Evolutionary conservation across 805 yeast genomes (phyloP), one percentile per base, ranked within the genome.

Genomic region (Metschnikowia bowlesiae): DNA sequence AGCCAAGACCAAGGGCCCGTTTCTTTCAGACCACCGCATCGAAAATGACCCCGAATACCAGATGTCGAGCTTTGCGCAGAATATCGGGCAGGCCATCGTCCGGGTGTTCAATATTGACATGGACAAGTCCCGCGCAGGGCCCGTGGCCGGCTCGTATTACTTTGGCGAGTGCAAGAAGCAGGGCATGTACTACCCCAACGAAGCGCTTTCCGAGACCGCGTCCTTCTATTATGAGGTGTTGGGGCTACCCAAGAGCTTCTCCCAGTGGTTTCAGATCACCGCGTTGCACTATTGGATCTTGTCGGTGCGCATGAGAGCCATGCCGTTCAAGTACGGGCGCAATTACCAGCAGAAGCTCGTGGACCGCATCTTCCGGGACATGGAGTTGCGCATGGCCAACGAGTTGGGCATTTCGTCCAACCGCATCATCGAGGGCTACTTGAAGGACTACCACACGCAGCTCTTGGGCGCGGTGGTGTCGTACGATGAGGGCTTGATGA

Each of bases 191-290:
- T 85, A 79, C 56, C 87, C 85, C n/a, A 76, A 84, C 52, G 91
- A 85, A 62, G 84, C 81, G 36, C 71, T 87, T 38, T 79, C 87
- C 4, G 82, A 80, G 16, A 79, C 87, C 5, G 96, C 97, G 1
- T 74, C 73, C 48, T 94, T 89, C 64, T 94, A 89, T 76, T 94
- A 89, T 64, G 87, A 88, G 48, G 87, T 91, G 10, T 72, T 94
- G 50, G 84, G 81, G 28, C 73, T 94, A 62, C 96, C 96, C 34
- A 77, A 80, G 63, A 85, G 97, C 0, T 91, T 92, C 63, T 82
- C 92, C n/a, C 96, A 90, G 67, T 92, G 97, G 96, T 92, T 85
- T 67, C 98, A 92, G 69, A 86, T 94, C 54, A 87, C 96, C 6
- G 75, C 85, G 1, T 75, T 94, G 57, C 99, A 94, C 67, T 83